Evolutionary conservation across 192 early-diverging fungal genomes (phyloP).

Genomic region (Glomus cerebriforme): DNA sequence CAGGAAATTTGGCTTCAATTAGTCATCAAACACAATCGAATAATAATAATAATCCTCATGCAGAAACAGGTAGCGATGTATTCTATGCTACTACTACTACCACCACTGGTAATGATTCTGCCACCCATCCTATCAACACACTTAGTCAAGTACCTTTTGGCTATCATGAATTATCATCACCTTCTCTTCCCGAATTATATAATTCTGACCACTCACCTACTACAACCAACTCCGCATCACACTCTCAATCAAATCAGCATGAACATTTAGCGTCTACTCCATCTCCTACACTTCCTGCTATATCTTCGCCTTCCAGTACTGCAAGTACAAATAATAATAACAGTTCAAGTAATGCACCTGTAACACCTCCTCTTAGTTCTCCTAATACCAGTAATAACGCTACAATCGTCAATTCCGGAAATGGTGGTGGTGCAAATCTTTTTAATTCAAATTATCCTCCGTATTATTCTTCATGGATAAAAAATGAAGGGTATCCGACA

Average conservation of each 20-base stretch:
- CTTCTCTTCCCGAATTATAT: conserved; percentile 13
- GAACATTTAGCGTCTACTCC: neutral
- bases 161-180: neutral
- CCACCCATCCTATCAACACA: neutral
- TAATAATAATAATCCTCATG: neutral
- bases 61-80: conserved; percentile 3
- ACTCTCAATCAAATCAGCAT: conserved; percentile 8
- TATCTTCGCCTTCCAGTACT: conserved; percentile 4
- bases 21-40: neutral
- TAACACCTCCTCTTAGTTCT: conserved; percentile 24
- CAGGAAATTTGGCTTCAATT: neutral
- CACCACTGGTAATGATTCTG: neutral
- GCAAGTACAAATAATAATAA: conserved; percentile 16
- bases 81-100: neutral
- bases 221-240: neutral
- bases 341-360: conserved; percentile 18
- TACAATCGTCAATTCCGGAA: neutral
- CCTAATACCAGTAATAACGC: neutral
- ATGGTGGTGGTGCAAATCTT: no score
- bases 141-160: neutral
- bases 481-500: conserved; percentile 3
- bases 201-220: neutral
- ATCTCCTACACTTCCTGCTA: conserved; percentile 22
- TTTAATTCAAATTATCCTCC: neutral
- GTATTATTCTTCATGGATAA: conserved; percentile 7